phyloP scores from a whole-genome alignment of 495 filamentous ascomycete genomes.

The Aspergillus indologenus region DNA sequence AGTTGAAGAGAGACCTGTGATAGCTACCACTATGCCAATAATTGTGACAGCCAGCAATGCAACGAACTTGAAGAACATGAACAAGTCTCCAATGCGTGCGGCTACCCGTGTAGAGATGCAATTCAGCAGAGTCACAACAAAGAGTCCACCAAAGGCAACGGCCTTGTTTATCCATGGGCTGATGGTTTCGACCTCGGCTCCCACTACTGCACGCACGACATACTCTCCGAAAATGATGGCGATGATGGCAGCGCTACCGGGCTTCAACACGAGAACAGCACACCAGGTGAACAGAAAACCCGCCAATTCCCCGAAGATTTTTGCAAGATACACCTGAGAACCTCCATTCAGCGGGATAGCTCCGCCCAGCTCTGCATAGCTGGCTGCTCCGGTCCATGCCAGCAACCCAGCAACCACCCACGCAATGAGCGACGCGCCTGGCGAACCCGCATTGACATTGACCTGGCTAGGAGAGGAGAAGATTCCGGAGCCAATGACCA shows the following conservation, averaged over 20 bases:
- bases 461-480: conserved; percentile 95
- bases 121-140: conserved; percentile 77
- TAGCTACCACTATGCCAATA: conserved; percentile 84
- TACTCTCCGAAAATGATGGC: conserved; percentile 98
- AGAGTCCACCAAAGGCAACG: conserved; percentile 74
- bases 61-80: conserved; percentile 96
- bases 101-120: conserved; percentile 86
- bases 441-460: conserved; percentile 87
- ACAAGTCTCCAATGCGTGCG: conserved; percentile 77
- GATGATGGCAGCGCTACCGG: conserved; percentile 89
- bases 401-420: conserved; percentile 88
- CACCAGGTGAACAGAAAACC: conserved; percentile 97
- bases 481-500: conserved; percentile 97
- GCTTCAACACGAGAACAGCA: conserved; percentile 89
- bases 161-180: conserved; percentile 89
- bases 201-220: conserved; percentile 78
- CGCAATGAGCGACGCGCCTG: conserved; percentile 83
- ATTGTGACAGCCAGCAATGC: conserved; percentile 84
- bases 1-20: conserved; percentile 74
- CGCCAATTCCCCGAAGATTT: conserved; percentile 90
- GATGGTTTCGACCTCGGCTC: conserved; percentile 70
- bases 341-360: conserved; percentile 96
- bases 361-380: conserved; percentile 93
- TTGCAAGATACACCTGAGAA: conserved; percentile 85
- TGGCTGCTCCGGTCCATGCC: conserved; percentile 94